Evolutionary conservation across 2,329 filamentous ascomycete species (phyloP), one percentile per base, ranked within the genome.

Genomic region (Fusarium sp.): DNA sequence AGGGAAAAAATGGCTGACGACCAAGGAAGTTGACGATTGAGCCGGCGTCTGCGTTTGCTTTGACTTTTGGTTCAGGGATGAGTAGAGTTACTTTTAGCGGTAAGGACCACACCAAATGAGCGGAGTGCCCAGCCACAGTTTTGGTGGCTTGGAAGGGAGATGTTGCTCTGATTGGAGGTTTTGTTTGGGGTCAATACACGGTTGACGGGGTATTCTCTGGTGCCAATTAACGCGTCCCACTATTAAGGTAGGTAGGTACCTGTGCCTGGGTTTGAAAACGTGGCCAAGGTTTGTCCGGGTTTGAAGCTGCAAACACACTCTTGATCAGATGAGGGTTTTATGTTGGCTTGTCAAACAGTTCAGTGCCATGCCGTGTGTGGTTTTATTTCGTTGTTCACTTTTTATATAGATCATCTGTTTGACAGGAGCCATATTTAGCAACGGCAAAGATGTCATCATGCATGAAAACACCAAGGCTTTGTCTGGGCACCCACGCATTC

Each of bases 51-150:
- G 9, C 10, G 29, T 31, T 12, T 31, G 29, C 29, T 47, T 69
- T 66, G 54, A 66, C 61, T 64, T 69, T 70, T 61, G 64, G 61
- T 70, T 70, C 68, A 70, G 68, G 68, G 68, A 70, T 70, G 54
- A 67, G 43, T 34, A 63, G 62, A 56, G 58, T 58, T 65, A 43
- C 42, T 55, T 58, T 51, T 56, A 60, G 49, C 49, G 57, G 56
- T 60, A 60, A 60, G 48, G 48, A 38, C 28, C 45, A 41, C 22
- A 25, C 52, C 53, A 45, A 62, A 64, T 64, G 48, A 63, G 40
- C 40, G 51, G 34, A 52, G 10, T 15, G 26, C 46, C 55, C 61
- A 70, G 67, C 67, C 67, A 70, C 67, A 66, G 19, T 41, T 48
- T 43, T 19, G 29, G 62, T 65, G 62, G 62, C 62, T 65, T 65